Evolutionary conservation across 495 filamentous ascomycete species (phyloP), one percentile per base, ranked within the genome.

Genomic region (Hypoxylon fuscum): DNA sequence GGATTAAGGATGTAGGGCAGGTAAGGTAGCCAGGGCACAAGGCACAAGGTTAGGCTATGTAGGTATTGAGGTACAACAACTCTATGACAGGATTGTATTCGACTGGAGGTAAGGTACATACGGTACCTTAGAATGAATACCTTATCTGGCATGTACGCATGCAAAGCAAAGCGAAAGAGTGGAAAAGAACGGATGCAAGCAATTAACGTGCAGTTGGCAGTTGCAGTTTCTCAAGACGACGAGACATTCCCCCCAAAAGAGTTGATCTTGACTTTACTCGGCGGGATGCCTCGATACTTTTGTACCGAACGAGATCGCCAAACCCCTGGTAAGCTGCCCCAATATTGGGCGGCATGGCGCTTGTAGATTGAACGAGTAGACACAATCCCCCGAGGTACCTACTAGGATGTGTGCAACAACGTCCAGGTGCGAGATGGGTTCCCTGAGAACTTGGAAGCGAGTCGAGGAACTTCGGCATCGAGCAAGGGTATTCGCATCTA

Each of bases 291-390:
- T 68, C 56, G 58, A 64, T 59, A 62, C 56, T 62, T 64, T 68
- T 58, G 70, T 68, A 68, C 51, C 55, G 25, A 32, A 63, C 56
- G 49, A 66, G 63, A 74, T 66, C 66, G 62, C 54, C 64, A 47
- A 65, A 65, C 62, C 71, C 25, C 67, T 68, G 66, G 68, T 52
- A 22, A 64, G 27, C 42, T 64, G 49, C 57, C 17, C 69, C 66
- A 69, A 68, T 73, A 60, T 62, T 64, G 59, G 67, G 66, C 69
- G 64, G 62, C 66, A 68, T 70, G 66, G 71, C 71, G 71, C 71
- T 74, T 74, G 66, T 52, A 51, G 37, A 5, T 40, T 40, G 37
- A 40, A 20, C 37, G 12, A 38, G 18, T n/a, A 40, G 37, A 40
- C 18, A 15, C 37, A 14, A 40, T 15, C 7, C 14, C 37, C 37